Conservation (phyloP, 805 yeast species). For the Candida boleticola region DNA sequence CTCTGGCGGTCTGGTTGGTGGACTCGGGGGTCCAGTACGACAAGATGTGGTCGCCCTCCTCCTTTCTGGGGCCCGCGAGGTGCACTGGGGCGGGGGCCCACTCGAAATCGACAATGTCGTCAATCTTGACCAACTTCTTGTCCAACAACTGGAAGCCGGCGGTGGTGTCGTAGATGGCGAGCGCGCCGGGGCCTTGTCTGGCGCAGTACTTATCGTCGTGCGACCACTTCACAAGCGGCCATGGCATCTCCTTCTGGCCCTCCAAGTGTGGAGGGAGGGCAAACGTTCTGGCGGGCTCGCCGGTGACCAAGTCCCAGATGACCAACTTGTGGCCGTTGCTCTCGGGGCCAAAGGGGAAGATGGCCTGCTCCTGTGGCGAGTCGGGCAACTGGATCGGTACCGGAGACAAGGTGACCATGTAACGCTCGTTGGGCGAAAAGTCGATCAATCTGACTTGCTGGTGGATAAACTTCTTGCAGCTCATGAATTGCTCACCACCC, state of each 20-base stretch:
- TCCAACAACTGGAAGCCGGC: slow-evolving; percentile 76
- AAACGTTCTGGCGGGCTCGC: slow-evolving; percentile 84
- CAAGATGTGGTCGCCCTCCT: slow-evolving; percentile 62
- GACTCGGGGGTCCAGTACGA: slow-evolving; percentile 98
- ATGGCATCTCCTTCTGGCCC: slow-evolving; percentile 67
- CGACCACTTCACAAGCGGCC: slow-evolving; percentile 98
- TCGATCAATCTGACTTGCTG: slow-evolving; percentile 87
- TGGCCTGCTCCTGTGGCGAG: slow-evolving; percentile 58
- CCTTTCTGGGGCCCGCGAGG: slow-evolving; percentile 53
- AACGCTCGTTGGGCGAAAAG: slow-evolving; percentile 90
- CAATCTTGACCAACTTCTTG: slow-evolving; percentile 78
- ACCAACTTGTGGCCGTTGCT: slow-evolving; percentile 92
- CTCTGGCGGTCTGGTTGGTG: slow-evolving; percentile 91
- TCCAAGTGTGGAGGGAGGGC: slow-evolving; percentile 78
- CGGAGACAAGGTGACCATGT: slow-evolving; percentile 84
- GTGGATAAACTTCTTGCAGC: slow-evolving; percentile 77
- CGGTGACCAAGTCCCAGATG: slow-evolving; percentile 86
- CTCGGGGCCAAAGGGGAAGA: slow-evolving; percentile 80
- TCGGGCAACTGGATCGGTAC: slow-evolving; percentile 71
- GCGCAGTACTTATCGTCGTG: slow-evolving; percentile 90
- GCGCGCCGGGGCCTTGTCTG: slow-evolving; percentile 88
- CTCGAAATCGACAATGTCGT: slow-evolving; percentile 86
- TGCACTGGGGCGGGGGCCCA: slow-evolving; percentile 89
- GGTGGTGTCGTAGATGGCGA: slow-evolving; percentile 83
- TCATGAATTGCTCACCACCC: slow-evolving; percentile 84